Evolutionary conservation across 345 rosid species (phyloP).

Genomic region (Linum lewisii): DNA sequence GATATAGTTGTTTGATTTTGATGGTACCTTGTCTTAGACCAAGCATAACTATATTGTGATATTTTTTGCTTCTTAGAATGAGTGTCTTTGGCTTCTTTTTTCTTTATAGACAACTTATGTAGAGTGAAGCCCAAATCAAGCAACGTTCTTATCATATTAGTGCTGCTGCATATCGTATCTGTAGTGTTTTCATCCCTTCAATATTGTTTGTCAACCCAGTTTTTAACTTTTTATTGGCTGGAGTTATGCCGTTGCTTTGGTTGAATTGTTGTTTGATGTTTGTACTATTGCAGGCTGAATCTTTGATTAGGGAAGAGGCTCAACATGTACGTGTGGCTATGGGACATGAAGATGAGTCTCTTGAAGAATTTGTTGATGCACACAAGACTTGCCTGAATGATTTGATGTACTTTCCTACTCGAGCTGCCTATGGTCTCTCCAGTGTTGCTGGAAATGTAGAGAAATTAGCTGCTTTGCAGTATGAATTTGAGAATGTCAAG

Average conservation of each 20-base stretch:
- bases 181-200: neutral
- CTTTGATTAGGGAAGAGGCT: conserved; percentile 61
- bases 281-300: conserved; percentile 46
- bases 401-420: conserved; percentile 93
- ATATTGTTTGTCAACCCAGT: neutral
- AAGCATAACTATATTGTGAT: neutral
- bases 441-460: conserved; percentile 92
- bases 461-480: conserved; percentile 77
- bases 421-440: conserved; percentile 74
- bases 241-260: neutral
- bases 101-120: neutral
- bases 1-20: neutral
- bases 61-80: neutral
- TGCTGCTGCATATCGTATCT: neutral
- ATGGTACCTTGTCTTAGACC: neutral
- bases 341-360: conserved; percentile 83
- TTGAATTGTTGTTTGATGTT: conserved; percentile 2
- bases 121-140: neutral
- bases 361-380: conserved; percentile 82
- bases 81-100: neutral
- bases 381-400: conserved; percentile 82
- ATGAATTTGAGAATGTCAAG: conserved; percentile 64
- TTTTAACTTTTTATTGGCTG: neutral
- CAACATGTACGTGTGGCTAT: conserved; percentile 61
- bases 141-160: neutral